Percentiles rank a stretch among this genome's conserved stretches.
Evolutionary conservation across 257 asterid species (phyloP).

Genomic region (Rubia yunnanensis): DNA sequence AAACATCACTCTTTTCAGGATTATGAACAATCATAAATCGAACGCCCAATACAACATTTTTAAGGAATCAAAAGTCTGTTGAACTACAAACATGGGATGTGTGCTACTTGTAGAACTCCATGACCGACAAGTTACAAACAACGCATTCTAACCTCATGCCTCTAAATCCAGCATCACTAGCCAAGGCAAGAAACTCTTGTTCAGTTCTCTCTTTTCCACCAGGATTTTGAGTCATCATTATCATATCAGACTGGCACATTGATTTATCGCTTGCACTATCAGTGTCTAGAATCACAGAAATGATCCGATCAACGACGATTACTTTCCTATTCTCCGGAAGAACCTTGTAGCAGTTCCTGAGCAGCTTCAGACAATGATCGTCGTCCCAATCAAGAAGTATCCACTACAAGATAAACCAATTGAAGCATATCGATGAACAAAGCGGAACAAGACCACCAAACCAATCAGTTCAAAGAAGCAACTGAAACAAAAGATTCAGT

Average conservation of each 20-base stretch:
- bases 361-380: slow-evolving; percentile 25
- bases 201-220: slow-evolving; percentile 37
- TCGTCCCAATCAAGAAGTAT: slow-evolving; percentile 44
- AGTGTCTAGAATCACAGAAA: slow-evolving; percentile 18
- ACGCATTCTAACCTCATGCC: background rate
- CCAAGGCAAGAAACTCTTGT: background rate
- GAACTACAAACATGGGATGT: background rate
- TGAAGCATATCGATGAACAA: no score
- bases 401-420: slow-evolving; percentile 21
- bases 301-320: slow-evolving; percentile 22
- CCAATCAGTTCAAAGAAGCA: background rate
- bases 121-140: background rate
- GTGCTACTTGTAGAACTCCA: background rate
- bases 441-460: no score
- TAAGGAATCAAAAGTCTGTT: background rate
- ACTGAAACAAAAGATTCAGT: background rate
- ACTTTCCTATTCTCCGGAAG: slow-evolving; percentile 30
- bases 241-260: slow-evolving; percentile 20
- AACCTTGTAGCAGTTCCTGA: slow-evolving; percentile 29
- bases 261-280: slow-evolving; percentile 8
- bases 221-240: slow-evolving; percentile 30
- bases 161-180: background rate
- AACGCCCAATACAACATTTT: background rate
- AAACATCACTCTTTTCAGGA: background rate
- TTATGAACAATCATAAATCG: background rate